A percentile compares a stretch with the other conserved stretches of the same genome.
phyloP scores from a whole-genome alignment of 177 flowering plant species.

The Tripterygium wilfordii region DNA sequence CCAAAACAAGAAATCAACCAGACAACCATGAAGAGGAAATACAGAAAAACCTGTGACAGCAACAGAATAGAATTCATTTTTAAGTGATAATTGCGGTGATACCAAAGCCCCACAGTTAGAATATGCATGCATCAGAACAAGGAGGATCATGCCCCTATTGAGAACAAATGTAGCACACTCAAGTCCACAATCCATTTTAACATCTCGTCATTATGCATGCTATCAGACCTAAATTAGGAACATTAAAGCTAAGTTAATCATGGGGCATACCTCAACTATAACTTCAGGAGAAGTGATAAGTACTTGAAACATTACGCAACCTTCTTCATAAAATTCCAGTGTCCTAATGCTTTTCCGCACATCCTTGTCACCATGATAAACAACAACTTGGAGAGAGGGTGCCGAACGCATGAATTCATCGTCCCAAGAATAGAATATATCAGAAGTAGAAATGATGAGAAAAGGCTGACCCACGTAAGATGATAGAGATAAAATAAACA shows the following conservation, averaged over 20 bases:
- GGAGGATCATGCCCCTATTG: no score
- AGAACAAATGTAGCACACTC: no score
- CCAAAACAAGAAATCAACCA: background rate
- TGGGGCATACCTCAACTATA: constrained; percentile 56
- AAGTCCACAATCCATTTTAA: no score
- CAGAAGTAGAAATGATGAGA: constrained; percentile 45
- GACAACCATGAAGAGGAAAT: no score
- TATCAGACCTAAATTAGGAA: no score
- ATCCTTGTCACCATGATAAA: constrained; percentile 49
- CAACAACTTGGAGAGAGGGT: constrained; percentile 47
- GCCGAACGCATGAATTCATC: constrained; percentile 51
- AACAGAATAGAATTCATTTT: no score
- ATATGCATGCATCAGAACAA: background rate
- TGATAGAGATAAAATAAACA: constrained; percentile 43
- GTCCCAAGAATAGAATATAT: constrained; percentile 51
- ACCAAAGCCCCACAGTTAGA: no score
- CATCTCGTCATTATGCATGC: no score
- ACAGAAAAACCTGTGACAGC: no score
- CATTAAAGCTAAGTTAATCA: no score
- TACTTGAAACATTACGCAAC: constrained; percentile 49
- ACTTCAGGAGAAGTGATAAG: constrained; percentile 56
- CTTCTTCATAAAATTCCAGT: constrained; percentile 62
- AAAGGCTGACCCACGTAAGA: constrained; percentile 41
- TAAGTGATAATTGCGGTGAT: no score
- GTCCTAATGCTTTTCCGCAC: constrained; percentile 34